Evolutionary conservation across 495 filamentous ascomycete genomes (phyloP), one percentile per base, ranked within the genome.

Genomic region (Penicillium canariense): DNA sequence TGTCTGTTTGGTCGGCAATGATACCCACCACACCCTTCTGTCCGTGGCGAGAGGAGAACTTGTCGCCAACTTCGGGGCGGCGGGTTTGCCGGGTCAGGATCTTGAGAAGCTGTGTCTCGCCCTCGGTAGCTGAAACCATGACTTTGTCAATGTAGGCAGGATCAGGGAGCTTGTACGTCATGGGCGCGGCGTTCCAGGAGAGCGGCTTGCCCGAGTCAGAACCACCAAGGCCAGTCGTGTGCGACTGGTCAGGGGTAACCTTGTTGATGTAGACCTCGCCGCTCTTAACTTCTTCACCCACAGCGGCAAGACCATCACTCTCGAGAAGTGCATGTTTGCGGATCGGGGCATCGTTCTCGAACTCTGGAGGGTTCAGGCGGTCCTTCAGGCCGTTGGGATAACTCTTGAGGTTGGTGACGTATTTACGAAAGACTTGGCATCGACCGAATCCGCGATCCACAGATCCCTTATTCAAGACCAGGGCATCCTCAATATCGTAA

Each of bases 21-120:
- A 97, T 93, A 35, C 94, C 94, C 1, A 94, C 90, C 17, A 97
- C 95, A 81, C 94, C 94, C 74, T 98, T 98, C 71, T 98, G 94
- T 36, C 94, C 94, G 75, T 98, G 94, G 18, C 94, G 87, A 7
- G 93, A 97, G 27, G 94, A 96, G 76, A 98, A 98, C 70, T 98
- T 98, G 71, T 98, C 94, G 43, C 94, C 94, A 7, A 97, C 79
- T 67, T 99, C 95, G 0, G 94, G 94, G 5, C 91, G 82, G 27
- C 95, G 86, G 0, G 94, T 99, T 64, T 97, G 95, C 4, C 94
- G 81, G 0, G 90, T 96, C 61, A 93, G 84, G 9, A 97, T 85
- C 68, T 99, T 99, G 74, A 97, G 79, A 36, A 96, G 76, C 43
- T 83, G 82, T 25, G 81, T 85, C 48, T 92, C 89, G 43, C 78